Evolutionary conservation across 495 filamentous ascomycete species (phyloP).

Genomic region (Daldinia grandis): DNA sequence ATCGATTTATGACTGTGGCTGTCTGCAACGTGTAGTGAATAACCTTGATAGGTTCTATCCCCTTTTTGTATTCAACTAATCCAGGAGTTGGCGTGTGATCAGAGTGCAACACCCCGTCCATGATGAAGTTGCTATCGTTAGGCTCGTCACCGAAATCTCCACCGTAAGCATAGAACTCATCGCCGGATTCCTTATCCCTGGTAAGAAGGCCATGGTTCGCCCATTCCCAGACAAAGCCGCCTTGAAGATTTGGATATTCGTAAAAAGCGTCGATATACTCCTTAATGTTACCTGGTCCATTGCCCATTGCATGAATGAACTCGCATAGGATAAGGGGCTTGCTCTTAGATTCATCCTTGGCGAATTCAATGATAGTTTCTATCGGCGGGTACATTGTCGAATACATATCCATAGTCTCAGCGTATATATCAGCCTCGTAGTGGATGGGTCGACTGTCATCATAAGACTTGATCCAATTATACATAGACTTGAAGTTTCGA

Average conservation of each 20-base stretch:
- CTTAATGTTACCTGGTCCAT: constrained; percentile 71
- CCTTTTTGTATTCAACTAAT: constrained; percentile 68
- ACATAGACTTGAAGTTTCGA: constrained; percentile 69
- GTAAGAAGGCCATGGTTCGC: constrained; percentile 71
- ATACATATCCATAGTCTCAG: constrained; percentile 69
- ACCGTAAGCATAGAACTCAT: constrained; percentile 69
- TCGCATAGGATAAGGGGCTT: constrained; percentile 73
- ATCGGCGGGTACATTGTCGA: constrained; percentile 71
- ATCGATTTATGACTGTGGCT: constrained; percentile 55
- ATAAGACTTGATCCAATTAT: constrained; percentile 62
- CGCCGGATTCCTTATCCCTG: constrained; percentile 57
- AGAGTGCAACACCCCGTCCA: constrained; percentile 69
- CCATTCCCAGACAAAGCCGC: constrained; percentile 80
- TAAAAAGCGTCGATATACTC: constrained; percentile 71
- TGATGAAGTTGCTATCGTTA: constrained; percentile 71
- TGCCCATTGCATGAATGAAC: constrained; percentile 77
- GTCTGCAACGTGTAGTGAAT: constrained; percentile 30
- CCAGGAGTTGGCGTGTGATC: constrained; percentile 68
- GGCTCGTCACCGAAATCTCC: constrained; percentile 74
- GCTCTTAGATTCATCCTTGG: constrained; percentile 54
- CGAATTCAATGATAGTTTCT: constrained; percentile 58
- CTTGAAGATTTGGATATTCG: constrained; percentile 65
- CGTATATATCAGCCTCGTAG: constrained; percentile 70
- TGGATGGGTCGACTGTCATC: constrained; percentile 69
- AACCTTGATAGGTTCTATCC: constrained; percentile 62